A percentile compares a stretch with the other conserved stretches of the same genome.
Conservation (phyloP, 768 basidiomycete genomes). For the Suillus hirtellus region DNA sequence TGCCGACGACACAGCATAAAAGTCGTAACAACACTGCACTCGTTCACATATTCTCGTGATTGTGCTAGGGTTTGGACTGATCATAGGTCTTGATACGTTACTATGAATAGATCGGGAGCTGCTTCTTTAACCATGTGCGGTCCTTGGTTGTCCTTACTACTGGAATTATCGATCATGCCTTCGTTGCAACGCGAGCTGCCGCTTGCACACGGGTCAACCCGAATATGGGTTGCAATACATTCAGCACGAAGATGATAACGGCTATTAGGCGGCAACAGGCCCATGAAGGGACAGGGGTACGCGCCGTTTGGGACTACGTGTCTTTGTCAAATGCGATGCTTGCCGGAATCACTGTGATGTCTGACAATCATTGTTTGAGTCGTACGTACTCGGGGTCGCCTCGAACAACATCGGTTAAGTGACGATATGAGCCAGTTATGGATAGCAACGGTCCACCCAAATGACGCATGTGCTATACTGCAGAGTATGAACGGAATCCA, state of each 20-base stretch:
- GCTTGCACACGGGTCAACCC: neutral
- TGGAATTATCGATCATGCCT: constrained; percentile 7
- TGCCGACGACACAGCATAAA: constrained; percentile 6
- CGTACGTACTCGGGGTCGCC: constrained; percentile 92
- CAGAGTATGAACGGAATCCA: neutral
- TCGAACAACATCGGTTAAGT: constrained; percentile 87
- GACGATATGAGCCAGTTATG: constrained; percentile 85
- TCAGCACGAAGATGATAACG: neutral
- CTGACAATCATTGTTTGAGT: constrained; percentile 61
- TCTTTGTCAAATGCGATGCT: neutral
- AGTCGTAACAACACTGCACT: neutral
- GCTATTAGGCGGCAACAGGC: neutral
- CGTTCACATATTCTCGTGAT: constrained; percentile 5
- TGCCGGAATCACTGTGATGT: neutral
- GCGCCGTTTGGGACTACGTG: neutral
- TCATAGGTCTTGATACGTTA: neutral
- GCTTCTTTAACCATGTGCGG: constrained; percentile 3
- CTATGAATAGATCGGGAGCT: neutral
- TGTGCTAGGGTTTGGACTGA: neutral
- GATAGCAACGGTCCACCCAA: constrained; percentile 93
- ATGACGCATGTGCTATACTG: constrained; percentile 94
- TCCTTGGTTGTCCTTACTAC: neutral
- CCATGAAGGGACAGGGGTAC: neutral
- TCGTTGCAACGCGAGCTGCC: constrained; percentile 22
- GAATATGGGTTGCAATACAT: neutral